Conservation (phyloP, 371 early-diverging fungal genomes). For the Lichtheimia ramosa region DNA sequence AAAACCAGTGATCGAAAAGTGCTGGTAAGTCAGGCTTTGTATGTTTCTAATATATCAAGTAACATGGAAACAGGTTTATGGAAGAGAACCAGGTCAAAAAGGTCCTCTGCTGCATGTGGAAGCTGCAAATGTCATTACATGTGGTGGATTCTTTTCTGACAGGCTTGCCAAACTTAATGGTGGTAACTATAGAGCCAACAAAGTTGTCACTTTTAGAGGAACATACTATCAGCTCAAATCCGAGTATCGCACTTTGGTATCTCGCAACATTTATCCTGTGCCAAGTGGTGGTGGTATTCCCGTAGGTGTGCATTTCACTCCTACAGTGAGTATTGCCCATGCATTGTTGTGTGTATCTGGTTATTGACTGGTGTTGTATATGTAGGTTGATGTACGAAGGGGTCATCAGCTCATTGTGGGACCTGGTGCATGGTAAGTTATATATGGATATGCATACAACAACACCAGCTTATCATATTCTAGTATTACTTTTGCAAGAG, state of each 20-base stretch:
- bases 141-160: slow-evolving; percentile 50
- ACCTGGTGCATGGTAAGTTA: slow-evolving; percentile 42
- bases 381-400: slow-evolving; percentile 34
- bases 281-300: slow-evolving; percentile 52
- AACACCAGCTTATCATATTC: not conserved
- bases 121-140: slow-evolving; percentile 46
- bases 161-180: slow-evolving; percentile 41
- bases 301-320: slow-evolving; percentile 49
- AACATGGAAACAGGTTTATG: slow-evolving; percentile 25
- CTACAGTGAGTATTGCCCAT: slow-evolving; percentile 24
- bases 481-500: slow-evolving; percentile 44
- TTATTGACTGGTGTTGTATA: not conserved
- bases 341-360: not conserved
- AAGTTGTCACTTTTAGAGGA: slow-evolving; percentile 45
- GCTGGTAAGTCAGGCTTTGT: slow-evolving; percentile 4
- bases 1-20: slow-evolving; percentile 30
- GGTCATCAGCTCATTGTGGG: slow-evolving; percentile 51
- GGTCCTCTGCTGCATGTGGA: slow-evolving; percentile 37
- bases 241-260: slow-evolving; percentile 36
- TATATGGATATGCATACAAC: not conserved
- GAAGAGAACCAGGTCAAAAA: slow-evolving; percentile 33
- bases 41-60: no score
- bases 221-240: slow-evolving; percentile 49
- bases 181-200: slow-evolving; percentile 31
- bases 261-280: slow-evolving; percentile 49